Percentiles rank a stretch among this genome's conserved stretches.
Conservation (phyloP, 345 rosid genomes). For the Lagerstroemia speciosa region DNA sequence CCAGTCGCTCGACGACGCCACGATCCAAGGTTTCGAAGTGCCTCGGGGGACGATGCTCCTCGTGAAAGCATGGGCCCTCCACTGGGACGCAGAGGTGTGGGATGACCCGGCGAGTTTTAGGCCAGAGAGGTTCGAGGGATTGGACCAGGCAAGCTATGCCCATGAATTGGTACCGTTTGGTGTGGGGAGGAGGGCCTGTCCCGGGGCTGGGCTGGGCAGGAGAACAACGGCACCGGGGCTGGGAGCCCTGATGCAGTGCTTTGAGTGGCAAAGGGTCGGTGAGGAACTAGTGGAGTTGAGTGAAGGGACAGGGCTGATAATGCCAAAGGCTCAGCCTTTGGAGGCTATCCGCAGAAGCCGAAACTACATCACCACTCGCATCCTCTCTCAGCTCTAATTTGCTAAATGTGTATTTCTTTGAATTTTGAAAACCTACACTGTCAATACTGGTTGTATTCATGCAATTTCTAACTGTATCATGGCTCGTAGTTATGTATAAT, state of each 20-base stretch:
- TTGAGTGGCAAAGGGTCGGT: constrained; percentile 43
- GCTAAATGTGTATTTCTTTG: no score
- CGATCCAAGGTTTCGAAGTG: constrained; percentile 24
- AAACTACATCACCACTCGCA: not conserved
- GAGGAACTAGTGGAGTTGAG: constrained; percentile 36
- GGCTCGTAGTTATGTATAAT: no score
- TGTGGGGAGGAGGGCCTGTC: constrained; percentile 43
- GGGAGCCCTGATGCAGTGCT: constrained; percentile 41
- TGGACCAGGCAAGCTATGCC: constrained; percentile 5
- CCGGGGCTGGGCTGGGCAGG: constrained; percentile 38
- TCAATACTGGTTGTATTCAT: no score
- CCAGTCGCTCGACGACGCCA: constrained; percentile 25
- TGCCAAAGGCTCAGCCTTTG: constrained; percentile 34
- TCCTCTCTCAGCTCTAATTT: constrained; percentile 7
- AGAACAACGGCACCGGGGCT: constrained; percentile 25
- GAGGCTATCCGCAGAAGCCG: constrained; percentile 27
- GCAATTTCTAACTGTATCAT: no score
- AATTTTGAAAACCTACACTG: no score
- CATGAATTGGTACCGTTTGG: constrained; percentile 42
- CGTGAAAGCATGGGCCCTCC: constrained; percentile 42
- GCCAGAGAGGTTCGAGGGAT: constrained; percentile 22
- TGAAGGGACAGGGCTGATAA: constrained; percentile 32
- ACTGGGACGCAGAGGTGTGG: constrained; percentile 43
- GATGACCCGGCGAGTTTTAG: constrained; percentile 28
- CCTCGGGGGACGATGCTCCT: constrained; percentile 31